A percentile compares a stretch with the other conserved stretches of the same genome.
These are phyloP conservation scores for Alnus rubra DNA, from an alignment of 306 rosid genomes.

Conservation along the genomic window DNA sequence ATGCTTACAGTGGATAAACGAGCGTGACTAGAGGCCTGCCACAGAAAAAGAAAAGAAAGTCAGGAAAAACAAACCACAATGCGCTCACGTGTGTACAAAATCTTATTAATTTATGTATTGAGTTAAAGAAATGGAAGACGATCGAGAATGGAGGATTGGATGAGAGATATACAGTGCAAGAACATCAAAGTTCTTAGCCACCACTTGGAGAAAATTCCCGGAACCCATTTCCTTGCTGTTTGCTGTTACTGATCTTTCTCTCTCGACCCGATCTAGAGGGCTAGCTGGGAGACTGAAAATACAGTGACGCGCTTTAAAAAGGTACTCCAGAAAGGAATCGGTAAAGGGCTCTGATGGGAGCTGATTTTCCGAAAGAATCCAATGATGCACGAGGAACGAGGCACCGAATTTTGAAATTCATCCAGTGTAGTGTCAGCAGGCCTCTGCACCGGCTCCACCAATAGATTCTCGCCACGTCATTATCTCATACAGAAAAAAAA, in stretches of 20 bases:
- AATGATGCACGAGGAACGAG: constrained; percentile 48
- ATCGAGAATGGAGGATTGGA: neutral
- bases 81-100: neutral
- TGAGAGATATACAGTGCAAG: constrained; percentile 68
- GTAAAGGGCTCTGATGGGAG: constrained; percentile 10
- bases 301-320: neutral
- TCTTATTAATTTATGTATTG: neutral
- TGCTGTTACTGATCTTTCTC: neutral
- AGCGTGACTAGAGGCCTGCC: constrained; percentile 83
- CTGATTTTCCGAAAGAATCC: constrained; percentile 44
- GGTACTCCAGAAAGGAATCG: constrained; percentile 26
- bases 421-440: no score
- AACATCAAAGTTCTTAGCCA: constrained; percentile 81
- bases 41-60: neutral
- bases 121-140: neutral
- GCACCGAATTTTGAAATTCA: constrained; percentile 56
- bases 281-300: neutral
- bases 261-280: neutral
- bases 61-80: neutral
- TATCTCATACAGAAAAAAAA: no score
- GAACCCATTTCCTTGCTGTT: constrained; percentile 51
- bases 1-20: constrained; percentile 86
- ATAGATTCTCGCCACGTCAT: no score
- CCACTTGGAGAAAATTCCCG: constrained; percentile 68
- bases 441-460: no score